Evolutionary conservation across 2,329 filamentous ascomycete species (phyloP), one percentile per base, ranked within the genome.

Genomic region (Ascochyta viciae-villosae): DNA sequence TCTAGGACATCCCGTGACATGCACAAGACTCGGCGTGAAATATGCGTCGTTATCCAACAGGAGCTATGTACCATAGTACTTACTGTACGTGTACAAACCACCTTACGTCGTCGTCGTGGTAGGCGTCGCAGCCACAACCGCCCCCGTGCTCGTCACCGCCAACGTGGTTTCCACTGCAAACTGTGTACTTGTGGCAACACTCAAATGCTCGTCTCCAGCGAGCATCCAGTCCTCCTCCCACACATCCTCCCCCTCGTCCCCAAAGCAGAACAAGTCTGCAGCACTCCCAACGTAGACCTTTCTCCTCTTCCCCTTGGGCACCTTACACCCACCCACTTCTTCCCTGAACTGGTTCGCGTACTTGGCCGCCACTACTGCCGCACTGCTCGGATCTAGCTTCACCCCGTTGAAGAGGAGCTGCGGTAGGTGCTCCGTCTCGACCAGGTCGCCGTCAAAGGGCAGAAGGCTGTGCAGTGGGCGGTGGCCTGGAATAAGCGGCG

Each of bases 201-300:
- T 38, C 38, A 5, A 38, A 49, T 52, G 37, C 41, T 13, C 16
- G 44, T 19, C 13, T 24, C 41, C 31, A 54, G 3, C 58, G 49
- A 23, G 44, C 38, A 15, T 48, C 63, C 41, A 60, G 22, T 73
- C 68, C 8, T 70, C 64, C 39, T 68, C 68, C 66, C 70, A 74
- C 12, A 72, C 73, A 7, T 62, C 60, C 34, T 62, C 63, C 2
- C 63, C 65, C 45, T 74, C 76, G 13, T 77, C 76, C 24, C 75
- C 71, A 45, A 80, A 76, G 66, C 90, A 93, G 71, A 93, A 93
- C 44, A 92, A 74, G 68, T 91, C 87, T 27, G 78, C 75, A 1
- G 85, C 80, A 35, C 77, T 78, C 24, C 74, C 73, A n/a, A 76
- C 63, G 29, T 69, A 39, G 57, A 67, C 45, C 67, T 69, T 64